Percentiles rank a stretch among this genome's conserved stretches.
These are phyloP conservation scores for Picocystis salinarum DNA, from an alignment of 139 green algal genomes.

Conservation along the genomic window DNA sequence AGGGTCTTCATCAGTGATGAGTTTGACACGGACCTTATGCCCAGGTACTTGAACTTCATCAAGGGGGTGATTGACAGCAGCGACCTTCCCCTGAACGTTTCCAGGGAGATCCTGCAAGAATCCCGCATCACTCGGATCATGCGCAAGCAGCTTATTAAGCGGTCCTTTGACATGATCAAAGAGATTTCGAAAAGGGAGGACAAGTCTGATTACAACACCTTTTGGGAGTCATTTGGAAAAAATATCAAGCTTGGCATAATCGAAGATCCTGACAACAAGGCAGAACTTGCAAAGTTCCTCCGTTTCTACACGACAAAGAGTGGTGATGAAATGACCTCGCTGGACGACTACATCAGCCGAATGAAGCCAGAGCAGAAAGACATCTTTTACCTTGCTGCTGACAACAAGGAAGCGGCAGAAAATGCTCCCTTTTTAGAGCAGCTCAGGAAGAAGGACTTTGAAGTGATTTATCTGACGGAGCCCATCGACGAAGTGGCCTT, in stretches of 20 bases:
- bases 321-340: conserved; percentile 27
- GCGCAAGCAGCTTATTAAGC: conserved; percentile 72
- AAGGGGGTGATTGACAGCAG: conserved; percentile 87
- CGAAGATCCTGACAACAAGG: conserved; percentile 63
- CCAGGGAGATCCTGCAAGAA: conserved; percentile 87
- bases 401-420: conserved; percentile 27
- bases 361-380: conserved; percentile 80
- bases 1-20: conserved; percentile 95
- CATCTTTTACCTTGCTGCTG: conserved; percentile 87
- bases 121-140: conserved; percentile 75
- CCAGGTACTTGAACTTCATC: conserved; percentile 73
- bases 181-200: conserved; percentile 38
- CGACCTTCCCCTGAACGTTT: conserved; percentile 96
- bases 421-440: conserved; percentile 70
- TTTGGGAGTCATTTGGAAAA: conserved; percentile 84
- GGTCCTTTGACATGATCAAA: conserved; percentile 77
- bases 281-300: conserved; percentile 59
- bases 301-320: conserved; percentile 47
- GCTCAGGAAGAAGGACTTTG: conserved; percentile 50
- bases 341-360: conserved; percentile 64
- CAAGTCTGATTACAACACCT: conserved; percentile 35
- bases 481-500: conserved; percentile 85
- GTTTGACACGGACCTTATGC: conserved; percentile 94
- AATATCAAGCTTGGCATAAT: conserved; percentile 78
- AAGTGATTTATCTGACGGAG: conserved; percentile 91